Percentiles rank a stretch among this genome's conserved stretches.
phyloP scores from a whole-genome alignment of 2,329 filamentous ascomycete genomes.

The Cordyceps tenuipes region DNA sequence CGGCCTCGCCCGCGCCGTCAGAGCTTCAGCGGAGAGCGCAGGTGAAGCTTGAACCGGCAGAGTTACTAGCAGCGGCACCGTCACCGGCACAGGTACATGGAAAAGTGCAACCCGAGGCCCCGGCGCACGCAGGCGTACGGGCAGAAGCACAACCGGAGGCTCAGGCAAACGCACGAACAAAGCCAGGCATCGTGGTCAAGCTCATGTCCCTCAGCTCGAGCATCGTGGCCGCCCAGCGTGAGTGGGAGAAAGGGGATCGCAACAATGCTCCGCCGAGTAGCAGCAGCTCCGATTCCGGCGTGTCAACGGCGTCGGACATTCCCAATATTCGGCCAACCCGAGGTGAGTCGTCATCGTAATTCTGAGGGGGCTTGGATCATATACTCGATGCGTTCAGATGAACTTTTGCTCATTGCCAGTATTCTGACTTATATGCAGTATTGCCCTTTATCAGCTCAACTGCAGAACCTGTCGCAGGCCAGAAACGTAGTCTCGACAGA shows the following conservation, averaged over 20 bases:
- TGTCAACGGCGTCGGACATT: not conserved
- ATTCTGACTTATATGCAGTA: not conserved
- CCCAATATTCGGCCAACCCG: not conserved
- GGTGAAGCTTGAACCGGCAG: too few relatives aligned
- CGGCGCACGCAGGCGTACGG: not conserved
- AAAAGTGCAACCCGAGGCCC: too few relatives aligned
- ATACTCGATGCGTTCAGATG: too few relatives aligned
- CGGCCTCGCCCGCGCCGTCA: too few relatives aligned
- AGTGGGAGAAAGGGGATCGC: slow-evolving; percentile 20
- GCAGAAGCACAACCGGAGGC: not conserved
- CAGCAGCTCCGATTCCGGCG: not conserved
- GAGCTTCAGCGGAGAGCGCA: too few relatives aligned
- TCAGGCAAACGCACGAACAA: too few relatives aligned
- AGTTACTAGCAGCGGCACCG: too few relatives aligned
- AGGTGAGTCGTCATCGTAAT: not conserved
- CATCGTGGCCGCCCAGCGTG: slow-evolving; percentile 22
- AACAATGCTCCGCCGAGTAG: not conserved
- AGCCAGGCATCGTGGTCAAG: not conserved
- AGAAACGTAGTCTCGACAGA: not conserved
- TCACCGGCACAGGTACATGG: too few relatives aligned
- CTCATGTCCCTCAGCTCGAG: slow-evolving; percentile 12
- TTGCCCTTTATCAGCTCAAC: not conserved
- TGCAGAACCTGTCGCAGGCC: not conserved
- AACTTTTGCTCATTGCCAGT: not conserved
- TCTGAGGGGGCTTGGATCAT: not conserved